A percentile compares a stretch with the other conserved stretches of the same genome.
Conservation (phyloP, 169 alveolate species). For the Theileria equi region DNA sequence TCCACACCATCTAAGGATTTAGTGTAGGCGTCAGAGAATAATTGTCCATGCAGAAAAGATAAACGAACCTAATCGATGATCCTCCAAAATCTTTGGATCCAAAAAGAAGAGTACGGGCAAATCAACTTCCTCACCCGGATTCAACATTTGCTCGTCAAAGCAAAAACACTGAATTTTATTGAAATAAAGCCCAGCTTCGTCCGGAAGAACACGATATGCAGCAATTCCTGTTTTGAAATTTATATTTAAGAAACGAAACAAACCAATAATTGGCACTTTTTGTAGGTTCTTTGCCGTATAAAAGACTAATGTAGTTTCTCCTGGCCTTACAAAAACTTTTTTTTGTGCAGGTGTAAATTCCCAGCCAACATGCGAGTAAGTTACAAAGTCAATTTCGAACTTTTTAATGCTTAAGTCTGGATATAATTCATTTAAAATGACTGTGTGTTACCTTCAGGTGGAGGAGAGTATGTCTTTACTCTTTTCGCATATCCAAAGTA, state of each 20-base stretch:
- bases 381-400: conserved; percentile 72
- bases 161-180: conserved; percentile 94
- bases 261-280: conserved; percentile 76
- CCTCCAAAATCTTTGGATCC: conserved; percentile 88
- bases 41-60: not conserved
- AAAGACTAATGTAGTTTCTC: conserved; percentile 88
- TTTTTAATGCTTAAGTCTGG: conserved; percentile 54
- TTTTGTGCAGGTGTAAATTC: conserved; percentile 83
- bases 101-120: conserved; percentile 91
- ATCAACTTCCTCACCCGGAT: conserved; percentile 92
- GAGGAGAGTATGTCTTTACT: conserved; percentile 48
- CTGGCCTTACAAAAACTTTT: conserved; percentile 80
- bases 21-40: not conserved
- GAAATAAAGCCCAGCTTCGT: conserved; percentile 90
- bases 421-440: conserved; percentile 3
- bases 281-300: conserved; percentile 79
- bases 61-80: conserved; percentile 31
- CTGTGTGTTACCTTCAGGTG: conserved; percentile 46
- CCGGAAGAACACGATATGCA: conserved; percentile 88
- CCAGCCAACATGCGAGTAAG: conserved; percentile 81
- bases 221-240: conserved; percentile 76
- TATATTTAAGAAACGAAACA: not conserved
- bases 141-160: conserved; percentile 90
- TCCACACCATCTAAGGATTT: conserved; percentile 63
- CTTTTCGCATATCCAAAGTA: conserved; percentile 67